Evolutionary conservation across 176 grass and related monocot species (phyloP).

Genomic region (Carex littledalei): DNA sequence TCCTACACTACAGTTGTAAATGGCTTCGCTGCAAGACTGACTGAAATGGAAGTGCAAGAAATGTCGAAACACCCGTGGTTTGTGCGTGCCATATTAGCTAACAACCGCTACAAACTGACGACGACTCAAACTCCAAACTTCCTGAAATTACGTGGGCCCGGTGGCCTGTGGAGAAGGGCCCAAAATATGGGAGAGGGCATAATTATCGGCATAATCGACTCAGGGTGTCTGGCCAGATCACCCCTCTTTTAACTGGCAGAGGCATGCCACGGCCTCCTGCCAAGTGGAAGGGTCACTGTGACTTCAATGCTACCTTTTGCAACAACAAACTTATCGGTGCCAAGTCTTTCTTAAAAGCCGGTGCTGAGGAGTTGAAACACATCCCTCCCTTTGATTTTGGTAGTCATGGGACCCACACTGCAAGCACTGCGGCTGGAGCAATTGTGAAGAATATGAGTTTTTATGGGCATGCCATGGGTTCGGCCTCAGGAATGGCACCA

Average conservation of each 20-base stretch:
- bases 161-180: constrained; percentile 25
- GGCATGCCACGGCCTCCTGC: constrained; percentile 38
- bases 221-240: constrained; percentile 46
- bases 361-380: neutral
- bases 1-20: constrained; percentile 61
- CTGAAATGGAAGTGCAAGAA: constrained; percentile 28
- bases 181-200: constrained; percentile 53
- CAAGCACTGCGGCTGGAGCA: constrained; percentile 49
- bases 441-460: constrained; percentile 25
- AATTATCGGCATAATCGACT: constrained; percentile 47
- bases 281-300: constrained; percentile 61
- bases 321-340: constrained; percentile 72
- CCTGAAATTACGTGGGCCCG: constrained; percentile 33
- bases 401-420: constrained; percentile 58
- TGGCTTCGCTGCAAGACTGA: constrained; percentile 65
- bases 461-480: neutral
- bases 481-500: constrained; percentile 46
- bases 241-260: constrained; percentile 15
- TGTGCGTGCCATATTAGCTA: constrained; percentile 37
- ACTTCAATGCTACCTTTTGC: constrained; percentile 45
- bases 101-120: constrained; percentile 43
- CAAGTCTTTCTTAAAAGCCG: constrained; percentile 19
- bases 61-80: constrained; percentile 39
- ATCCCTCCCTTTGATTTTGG: neutral
- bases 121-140: constrained; percentile 71